Evolutionary conservation across 2,329 filamentous ascomycete species (phyloP).

Genomic region (Fusarium torreyae): DNA sequence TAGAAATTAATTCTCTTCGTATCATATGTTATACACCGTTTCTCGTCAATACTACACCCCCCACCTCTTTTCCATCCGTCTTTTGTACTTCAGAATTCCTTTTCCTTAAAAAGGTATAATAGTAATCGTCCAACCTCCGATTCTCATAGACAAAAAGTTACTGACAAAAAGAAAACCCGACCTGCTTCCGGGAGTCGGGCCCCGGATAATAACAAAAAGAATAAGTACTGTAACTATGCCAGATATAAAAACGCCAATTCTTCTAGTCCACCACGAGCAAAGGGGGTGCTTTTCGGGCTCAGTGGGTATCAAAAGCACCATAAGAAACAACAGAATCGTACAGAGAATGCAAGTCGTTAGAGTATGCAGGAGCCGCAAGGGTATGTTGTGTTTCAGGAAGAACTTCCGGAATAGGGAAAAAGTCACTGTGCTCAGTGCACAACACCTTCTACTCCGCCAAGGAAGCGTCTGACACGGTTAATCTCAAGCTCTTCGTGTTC

Average conservation of each 20-base stretch:
- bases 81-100: conserved; percentile 13
- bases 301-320: conserved; percentile 50
- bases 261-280: conserved; percentile 43
- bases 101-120: conserved; percentile 11
- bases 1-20: conserved; percentile 32
- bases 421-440: conserved; percentile 55
- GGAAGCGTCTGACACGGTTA: conserved; percentile 81
- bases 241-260: conserved; percentile 36
- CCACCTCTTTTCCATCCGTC: neutral
- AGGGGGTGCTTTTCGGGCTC: conserved; percentile 42
- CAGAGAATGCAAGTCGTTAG: conserved; percentile 42
- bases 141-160: conserved; percentile 33
- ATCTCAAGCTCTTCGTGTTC: conserved; percentile 84
- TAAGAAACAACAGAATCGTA: conserved; percentile 38
- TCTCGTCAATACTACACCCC: conserved; percentile 30
- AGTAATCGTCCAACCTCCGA: conserved; percentile 23
- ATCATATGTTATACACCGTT: conserved; percentile 34
- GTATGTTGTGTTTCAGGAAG: conserved; percentile 3
- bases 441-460: conserved; percentile 81
- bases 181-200: neutral
- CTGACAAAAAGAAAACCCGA: conserved; percentile 8
- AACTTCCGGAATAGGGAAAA: neutral
- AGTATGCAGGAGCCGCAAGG: conserved; percentile 18
- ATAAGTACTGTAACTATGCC: conserved; percentile 10
- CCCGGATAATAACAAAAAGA: conserved; percentile 6